A percentile compares a stretch with the other conserved stretches of the same genome.
phyloP scores from a whole-genome alignment of 192 early-diverging fungal genomes.

The Backusella macrospora region DNA sequence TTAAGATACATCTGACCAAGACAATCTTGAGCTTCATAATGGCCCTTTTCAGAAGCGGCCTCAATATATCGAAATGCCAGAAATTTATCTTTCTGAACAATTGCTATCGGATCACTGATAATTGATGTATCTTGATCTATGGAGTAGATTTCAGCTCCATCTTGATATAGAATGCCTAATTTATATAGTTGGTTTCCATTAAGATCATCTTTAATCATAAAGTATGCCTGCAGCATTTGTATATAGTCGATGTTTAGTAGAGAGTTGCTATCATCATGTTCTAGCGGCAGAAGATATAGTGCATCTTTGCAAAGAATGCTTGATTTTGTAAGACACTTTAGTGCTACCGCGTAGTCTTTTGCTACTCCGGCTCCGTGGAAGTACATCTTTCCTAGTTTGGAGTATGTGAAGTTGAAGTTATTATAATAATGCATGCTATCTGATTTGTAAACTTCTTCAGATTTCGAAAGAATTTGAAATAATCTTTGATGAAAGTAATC shows the following conservation, averaged over 20 bases:
- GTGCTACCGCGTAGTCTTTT: background rate
- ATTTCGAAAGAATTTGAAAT: background rate
- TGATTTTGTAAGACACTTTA: background rate
- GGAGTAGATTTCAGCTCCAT: no score
- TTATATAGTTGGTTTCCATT: no score
- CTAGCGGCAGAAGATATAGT: background rate
- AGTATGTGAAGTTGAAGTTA: background rate
- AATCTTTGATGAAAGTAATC: background rate
- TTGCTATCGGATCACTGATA: no score
- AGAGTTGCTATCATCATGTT: background rate
- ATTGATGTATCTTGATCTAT: no score
- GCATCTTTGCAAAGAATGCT: background rate
- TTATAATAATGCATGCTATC: background rate
- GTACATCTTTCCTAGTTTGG: background rate
- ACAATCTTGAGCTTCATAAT: no score
- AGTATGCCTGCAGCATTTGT: background rate
- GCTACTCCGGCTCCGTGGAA: background rate
- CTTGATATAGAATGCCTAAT: no score
- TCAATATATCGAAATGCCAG: no score
- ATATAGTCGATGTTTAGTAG: background rate
- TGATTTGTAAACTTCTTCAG: background rate
- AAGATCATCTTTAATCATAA: background rate
- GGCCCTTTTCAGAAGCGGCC: no score
- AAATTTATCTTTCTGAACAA: no score
- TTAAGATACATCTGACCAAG: no score